Base-by-base conservation (phyloP, 139 green algal species). In the Zygnema circumcarinatum region DNA sequence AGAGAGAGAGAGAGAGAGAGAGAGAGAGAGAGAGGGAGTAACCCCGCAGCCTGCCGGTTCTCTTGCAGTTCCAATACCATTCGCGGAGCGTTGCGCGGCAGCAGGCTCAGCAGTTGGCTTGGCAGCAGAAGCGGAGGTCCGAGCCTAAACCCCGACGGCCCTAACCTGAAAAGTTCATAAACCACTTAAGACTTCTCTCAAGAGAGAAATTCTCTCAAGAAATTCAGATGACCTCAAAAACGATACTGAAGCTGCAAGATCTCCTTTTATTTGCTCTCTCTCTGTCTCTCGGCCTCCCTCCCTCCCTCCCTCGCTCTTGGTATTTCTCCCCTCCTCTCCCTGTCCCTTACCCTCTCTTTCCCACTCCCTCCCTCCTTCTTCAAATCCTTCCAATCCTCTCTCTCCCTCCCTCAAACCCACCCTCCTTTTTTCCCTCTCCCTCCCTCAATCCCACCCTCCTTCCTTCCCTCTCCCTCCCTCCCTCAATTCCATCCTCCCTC, bases 81-180 rank as follows among this genome's bases (percentile, higher is more conserved):
- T 92, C 97, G 85, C 92, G 94, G 52, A 94, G 91, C 21, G 90
- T 96, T 36, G 89, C 93, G 62, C 91, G 95, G 22, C 94, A 98
- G 87, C 92, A 96, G 87, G 84, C 91, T 86, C 88, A 94, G 69
- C 78, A 92, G 47, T 90, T 94, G 92, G 88, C 91, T 35, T 98
- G 95, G 95, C 89, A 97, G 91, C 92, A 95, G 81, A 95, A 96
- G 90, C 90, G 95, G 72, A 90, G 92, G 83, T 89, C 56, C n/a
- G n/a, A n/a, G n/a, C n/a, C n/a, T n/a, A n/a, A n/a, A n/a, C 7
- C 40, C 25, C n/a, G 29, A 31, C 29, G 29, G 2, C 29, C 29
- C 25, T n/a, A n/a, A n/a, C n/a, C n/a, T n/a, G n/a, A n/a, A n/a
- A n/a, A n/a, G n/a, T n/a, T n/a, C n/a, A n/a, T n/a, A n/a, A n/a